Base-by-base conservation (phyloP, 148 eudicot species). In the Cornus florida region DNA sequence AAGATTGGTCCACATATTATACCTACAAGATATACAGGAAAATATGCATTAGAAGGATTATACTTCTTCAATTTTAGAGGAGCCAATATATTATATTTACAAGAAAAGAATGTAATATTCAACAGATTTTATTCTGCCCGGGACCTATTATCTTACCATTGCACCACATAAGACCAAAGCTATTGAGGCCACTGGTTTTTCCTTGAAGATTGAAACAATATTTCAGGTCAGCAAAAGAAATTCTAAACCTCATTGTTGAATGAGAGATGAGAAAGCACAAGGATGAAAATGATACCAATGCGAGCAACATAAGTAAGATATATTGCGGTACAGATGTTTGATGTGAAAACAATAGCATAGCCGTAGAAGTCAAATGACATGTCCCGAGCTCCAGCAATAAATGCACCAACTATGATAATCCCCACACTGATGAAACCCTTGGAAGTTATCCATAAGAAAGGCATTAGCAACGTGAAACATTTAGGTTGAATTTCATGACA, bases 91-190 rank as follows among this genome's bases (percentile, higher is more conserved):
- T 57, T 12, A 14, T 62, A 14, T 62, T 11, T 75, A 2, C 9
- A 6, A 24, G 20, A 19, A 57, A 59, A 57, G 7, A 7, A 67
- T 7, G 13, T 66, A 28, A 35, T 41, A 41, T 46, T 64, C 1
- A 6, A 62, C 35, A 62, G 50, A 38, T 22, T 19, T 59, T 7
- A 38, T 68, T 68, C 5, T 28, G 62, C 71, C 43, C 22, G n/a
- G 24, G 69, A 5, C 22, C 50, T 32, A 31, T 64, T 11, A 65
- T 83, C 69, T 13, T 81, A 89, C 91, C 91, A 73, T 89, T 89
- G 78, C 88, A 89, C 90, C 92, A 89, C 90, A 87, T 87, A 3
- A 89, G 87, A 46, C 92, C 92, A 72, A 89, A 89, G 79, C 81
- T 89, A 43, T 83, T 89, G 22, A 89, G 86, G 35, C 92, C 90